Percentiles rank a stretch among this genome's conserved stretches.
Evolutionary conservation across 768 basidiomycete species (phyloP).

Genomic region (Boletus rubropictus): DNA sequence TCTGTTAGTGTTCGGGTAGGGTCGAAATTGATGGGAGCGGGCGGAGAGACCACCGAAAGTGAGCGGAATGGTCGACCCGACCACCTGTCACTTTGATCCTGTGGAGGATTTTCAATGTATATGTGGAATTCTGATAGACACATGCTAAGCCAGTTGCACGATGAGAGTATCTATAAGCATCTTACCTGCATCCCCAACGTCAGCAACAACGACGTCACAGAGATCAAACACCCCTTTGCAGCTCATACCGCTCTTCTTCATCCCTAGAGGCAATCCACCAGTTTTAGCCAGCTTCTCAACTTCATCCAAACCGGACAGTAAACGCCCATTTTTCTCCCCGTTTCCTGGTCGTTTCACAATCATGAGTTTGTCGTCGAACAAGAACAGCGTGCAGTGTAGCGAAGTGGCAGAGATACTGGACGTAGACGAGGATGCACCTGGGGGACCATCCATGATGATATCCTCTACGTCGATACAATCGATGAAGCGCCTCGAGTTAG

Average conservation of each 20-base stretch:
- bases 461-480: slow-evolving; percentile 95
- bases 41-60: slow-evolving; percentile 72
- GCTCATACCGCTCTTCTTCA: slow-evolving; percentile 75
- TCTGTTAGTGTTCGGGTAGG: slow-evolving; percentile 57
- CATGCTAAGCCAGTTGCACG: slow-evolving; percentile 5
- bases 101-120: slow-evolving; percentile 77
- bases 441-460: slow-evolving; percentile 43
- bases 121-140: slow-evolving; percentile 69
- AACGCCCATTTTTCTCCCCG: slow-evolving; percentile 68
- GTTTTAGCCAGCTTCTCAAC: slow-evolving; percentile 66
- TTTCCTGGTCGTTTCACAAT: slow-evolving; percentile 80
- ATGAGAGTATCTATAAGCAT: slow-evolving; percentile 1
- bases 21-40: slow-evolving; percentile 59
- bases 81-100: slow-evolving; percentile 83
- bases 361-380: slow-evolving; percentile 92
- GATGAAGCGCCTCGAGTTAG: slow-evolving; percentile 79
- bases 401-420: slow-evolving; percentile 39
- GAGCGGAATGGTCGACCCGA: slow-evolving; percentile 80
- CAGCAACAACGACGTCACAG: slow-evolving; percentile 76
- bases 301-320: slow-evolving; percentile 71
- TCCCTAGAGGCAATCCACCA: slow-evolving; percentile 53
- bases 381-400: slow-evolving; percentile 81
- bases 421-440: slow-evolving; percentile 38
- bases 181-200: slow-evolving; percentile 80
- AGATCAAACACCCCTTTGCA: slow-evolving; percentile 85